phyloP scores from a whole-genome alignment of 768 basidiomycete genomes.

The Auricularia heimuer region DNA sequence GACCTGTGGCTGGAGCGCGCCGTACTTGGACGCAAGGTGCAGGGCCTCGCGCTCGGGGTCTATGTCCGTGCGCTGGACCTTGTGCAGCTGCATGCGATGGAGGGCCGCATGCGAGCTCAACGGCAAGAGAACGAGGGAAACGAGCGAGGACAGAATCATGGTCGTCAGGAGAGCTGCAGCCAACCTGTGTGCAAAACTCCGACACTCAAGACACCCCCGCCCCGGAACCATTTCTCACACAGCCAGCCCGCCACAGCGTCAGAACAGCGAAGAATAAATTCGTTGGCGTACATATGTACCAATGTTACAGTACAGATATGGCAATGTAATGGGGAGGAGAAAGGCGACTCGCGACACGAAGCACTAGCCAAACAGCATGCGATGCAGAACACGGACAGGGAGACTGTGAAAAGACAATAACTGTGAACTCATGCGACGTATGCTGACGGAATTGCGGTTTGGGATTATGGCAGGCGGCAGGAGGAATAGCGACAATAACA shows the following conservation, averaged over 20 bases:
- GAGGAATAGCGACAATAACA: neutral
- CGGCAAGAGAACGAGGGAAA: conserved; percentile 34
- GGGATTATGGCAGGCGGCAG: neutral
- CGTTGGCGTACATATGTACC: conserved; percentile 1
- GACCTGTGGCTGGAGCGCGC: conserved; percentile 41
- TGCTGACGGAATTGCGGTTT: neutral
- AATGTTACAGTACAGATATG: neutral
- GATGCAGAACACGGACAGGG: neutral
- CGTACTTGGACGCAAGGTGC: conserved; percentile 93
- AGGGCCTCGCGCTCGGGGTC: conserved; percentile 65
- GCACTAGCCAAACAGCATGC: neutral
- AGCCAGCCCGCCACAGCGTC: no score
- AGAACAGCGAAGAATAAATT: neutral
- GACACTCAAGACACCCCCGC: no score
- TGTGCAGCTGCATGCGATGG: conserved; percentile 84
- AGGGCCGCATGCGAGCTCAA: conserved; percentile 40
- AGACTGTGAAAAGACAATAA: neutral
- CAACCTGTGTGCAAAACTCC: neutral
- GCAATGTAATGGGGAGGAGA: neutral
- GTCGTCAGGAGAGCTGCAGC: neutral
- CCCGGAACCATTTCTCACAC: no score
- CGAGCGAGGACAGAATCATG: conserved; percentile 35
- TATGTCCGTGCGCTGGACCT: conserved; percentile 49
- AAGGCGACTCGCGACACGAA: neutral
- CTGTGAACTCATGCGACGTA: neutral